Percentiles rank a stretch among this genome's conserved stretches.
Evolutionary conservation across 768 basidiomycete species (phyloP).

Genomic region (Tremella fuciformis): DNA sequence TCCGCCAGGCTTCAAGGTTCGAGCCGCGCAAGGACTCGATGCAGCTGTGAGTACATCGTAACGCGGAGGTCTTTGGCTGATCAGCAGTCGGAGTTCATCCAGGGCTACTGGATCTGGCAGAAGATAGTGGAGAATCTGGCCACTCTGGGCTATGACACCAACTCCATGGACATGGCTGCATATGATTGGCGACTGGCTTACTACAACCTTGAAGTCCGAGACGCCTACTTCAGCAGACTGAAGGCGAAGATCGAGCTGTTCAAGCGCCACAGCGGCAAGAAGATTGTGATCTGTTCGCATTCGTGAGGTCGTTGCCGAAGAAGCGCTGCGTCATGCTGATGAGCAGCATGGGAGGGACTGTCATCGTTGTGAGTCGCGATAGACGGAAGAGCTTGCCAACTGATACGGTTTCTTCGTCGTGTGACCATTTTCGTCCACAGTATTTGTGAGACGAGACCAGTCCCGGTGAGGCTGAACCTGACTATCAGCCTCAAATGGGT

Average conservation of each 20-base stretch:
- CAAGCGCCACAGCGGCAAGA: conserved; percentile 68
- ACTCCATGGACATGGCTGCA: conserved; percentile 50
- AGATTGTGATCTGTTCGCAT: conserved; percentile 65
- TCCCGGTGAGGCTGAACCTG: background rate
- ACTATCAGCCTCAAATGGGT: conserved; percentile 85
- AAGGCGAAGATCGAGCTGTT: conserved; percentile 78
- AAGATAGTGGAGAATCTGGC: conserved; percentile 84
- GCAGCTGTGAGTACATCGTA: conserved; percentile 64
- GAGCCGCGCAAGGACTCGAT: conserved; percentile 88
- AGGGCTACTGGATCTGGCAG: conserved; percentile 87
- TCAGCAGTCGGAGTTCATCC: conserved; percentile 43
- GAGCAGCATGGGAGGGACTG: conserved; percentile 50
- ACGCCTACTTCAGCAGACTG: conserved; percentile 55
- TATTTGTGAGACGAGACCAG: conserved; percentile 68
- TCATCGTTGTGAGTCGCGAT: conserved; percentile 35
- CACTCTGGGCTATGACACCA: conserved; percentile 79
- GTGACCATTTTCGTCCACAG: conserved; percentile 52
- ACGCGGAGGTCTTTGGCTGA: conserved; percentile 8
- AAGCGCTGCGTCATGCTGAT: background rate
- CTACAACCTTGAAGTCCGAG: conserved; percentile 76
- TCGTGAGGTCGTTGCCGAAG: conserved; percentile 55
- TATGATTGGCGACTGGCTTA: conserved; percentile 76
- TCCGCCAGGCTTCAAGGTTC: conserved; percentile 75
- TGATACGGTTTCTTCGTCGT: conserved; percentile 4
- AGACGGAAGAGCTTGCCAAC: background rate